Percentiles rank a stretch among this genome's conserved stretches.
These are phyloP conservation scores for Phytophthora litchii DNA, from an alignment of 352 stramenopile species.

Conservation along the genomic window DNA sequence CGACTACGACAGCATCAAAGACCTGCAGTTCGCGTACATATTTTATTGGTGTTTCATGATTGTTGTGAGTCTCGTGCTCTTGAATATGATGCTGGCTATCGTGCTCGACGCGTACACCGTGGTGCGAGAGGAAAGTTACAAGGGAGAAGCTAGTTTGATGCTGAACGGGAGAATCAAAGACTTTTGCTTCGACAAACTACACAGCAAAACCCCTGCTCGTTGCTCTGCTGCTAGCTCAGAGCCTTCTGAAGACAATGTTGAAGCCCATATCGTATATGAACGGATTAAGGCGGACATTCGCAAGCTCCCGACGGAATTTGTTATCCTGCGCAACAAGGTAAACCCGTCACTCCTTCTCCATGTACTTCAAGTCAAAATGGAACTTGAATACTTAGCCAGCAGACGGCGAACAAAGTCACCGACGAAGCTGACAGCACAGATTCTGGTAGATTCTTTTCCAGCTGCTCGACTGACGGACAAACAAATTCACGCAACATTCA, in stretches of 20 bases:
- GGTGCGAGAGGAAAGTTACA: constrained; percentile 1
- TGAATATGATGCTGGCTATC: constrained; percentile 4
- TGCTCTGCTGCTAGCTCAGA: not conserved
- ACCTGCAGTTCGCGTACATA: constrained; percentile 3
- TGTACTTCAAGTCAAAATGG: constrained; percentile 1
- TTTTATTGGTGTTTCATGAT: constrained; percentile 8
- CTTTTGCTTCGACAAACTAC: constrained; percentile 1
- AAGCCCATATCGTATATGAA: not conserved
- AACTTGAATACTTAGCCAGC: not conserved
- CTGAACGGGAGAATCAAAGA: not conserved
- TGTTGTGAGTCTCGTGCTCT: constrained; percentile 4
- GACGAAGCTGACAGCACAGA: not conserved
- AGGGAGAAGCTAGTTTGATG: constrained; percentile 1
- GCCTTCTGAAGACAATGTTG: not conserved
- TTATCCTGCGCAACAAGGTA: not conserved
- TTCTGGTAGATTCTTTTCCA: constrained; percentile 1
- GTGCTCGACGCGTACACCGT: not conserved
- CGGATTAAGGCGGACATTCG: constrained; percentile 1
- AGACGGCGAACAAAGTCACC: not conserved
- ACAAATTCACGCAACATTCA: constrained; percentile 1
- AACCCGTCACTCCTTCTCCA: not conserved
- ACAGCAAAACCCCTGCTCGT: not conserved
- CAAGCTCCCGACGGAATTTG: not conserved
- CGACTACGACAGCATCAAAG: constrained; percentile 6
- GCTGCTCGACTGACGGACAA: not conserved